Evolutionary conservation across 176 grass and related monocot genomes (phyloP), one percentile per base, ranked within the genome.

Genomic region (Cymbopogon citratus): DNA sequence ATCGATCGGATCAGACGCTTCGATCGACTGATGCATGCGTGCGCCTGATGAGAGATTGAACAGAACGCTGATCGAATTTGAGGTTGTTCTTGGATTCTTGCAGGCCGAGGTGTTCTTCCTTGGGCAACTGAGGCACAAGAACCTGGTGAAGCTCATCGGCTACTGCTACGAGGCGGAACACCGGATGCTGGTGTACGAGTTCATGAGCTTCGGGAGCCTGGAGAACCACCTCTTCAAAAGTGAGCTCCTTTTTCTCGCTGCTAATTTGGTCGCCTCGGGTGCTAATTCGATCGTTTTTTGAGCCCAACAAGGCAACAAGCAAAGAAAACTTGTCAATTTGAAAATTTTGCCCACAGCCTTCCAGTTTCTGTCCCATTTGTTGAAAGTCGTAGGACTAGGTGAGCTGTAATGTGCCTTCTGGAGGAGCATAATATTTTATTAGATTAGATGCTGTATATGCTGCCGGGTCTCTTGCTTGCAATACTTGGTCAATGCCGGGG

Each of bases 21-120:
- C 36, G 36, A 38, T 38, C 36, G 36, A 38, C 36, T 38, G 36
- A 38, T 38, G 36, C 36, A 7, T 38, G 7, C 9, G 31, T 40
- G 39, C 39, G 8, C 28, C 13, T 14, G 77, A 28, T 34, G 7
- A 29, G 1, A 0, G 54, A 9, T 66, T 14, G 9, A 71, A 56
- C 3, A 3, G 31, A 33, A 33, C 19, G 7, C 44, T 74, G 26
- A 76, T 5, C 19, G 34, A 12, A 54, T 74, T 62, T 69, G 38
- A 68, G 41, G 12, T 15, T 2, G 6, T 29, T 33, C 36, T 81
- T 9, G n/a, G n/a, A n/a, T 59, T 12, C 31, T 9, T 44, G 41
- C 5, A 97, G 95, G 83, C 95, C 2, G 95, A 97, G 88, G 95
- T 97, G 44, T 92, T 97, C 52, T 92, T 94, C 74, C 95, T 97